These are phyloP conservation scores for Bjerkandera adusta DNA, from an alignment of 1,284 basidiomycete genomes.

Conservation along the genomic window DNA sequence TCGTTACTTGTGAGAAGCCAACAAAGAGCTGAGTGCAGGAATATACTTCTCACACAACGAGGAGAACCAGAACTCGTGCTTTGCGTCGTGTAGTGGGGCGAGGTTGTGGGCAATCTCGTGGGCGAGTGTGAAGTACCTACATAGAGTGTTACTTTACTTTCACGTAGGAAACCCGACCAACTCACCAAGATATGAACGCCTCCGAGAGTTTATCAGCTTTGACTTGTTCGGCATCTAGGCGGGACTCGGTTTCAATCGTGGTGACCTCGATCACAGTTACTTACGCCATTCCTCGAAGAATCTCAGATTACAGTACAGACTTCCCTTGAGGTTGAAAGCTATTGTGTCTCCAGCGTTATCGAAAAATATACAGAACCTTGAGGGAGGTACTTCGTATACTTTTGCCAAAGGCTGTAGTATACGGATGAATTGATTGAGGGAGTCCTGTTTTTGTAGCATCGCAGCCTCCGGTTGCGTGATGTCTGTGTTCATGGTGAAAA, in stretches of 20 bases:
- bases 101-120: conserved; percentile 91
- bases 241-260: conserved; percentile 3
- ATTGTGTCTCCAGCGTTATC: conserved; percentile 82
- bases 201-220: conserved; percentile 58
- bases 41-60: conserved; percentile 77
- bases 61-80: conserved; percentile 94
- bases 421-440: conserved; percentile 67
- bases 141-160: not conserved
- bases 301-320: conserved; percentile 87
- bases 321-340: conserved; percentile 91
- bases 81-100: conserved; percentile 75
- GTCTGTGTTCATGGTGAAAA: conserved; percentile 49
- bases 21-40: too few relatives aligned
- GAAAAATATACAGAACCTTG: conserved; percentile 85
- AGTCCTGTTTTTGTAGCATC: conserved; percentile 48
- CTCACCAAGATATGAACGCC: conserved; percentile 80
- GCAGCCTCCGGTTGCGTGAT: conserved; percentile 49
- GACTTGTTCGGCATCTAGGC: not conserved
- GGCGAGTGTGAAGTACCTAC: conserved; percentile 86
- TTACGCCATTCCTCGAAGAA: conserved; percentile 89
- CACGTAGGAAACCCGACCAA: conserved; percentile 9
- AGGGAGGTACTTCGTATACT: conserved; percentile 63
- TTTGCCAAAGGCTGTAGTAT: conserved; percentile 56
- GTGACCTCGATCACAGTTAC: too few relatives aligned
- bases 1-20: too few relatives aligned